A percentile compares a stretch with the other conserved stretches of the same genome.
Evolutionary conservation across 305 asterid species (phyloP).

Genomic region (Solanum aculeatissimum): DNA sequence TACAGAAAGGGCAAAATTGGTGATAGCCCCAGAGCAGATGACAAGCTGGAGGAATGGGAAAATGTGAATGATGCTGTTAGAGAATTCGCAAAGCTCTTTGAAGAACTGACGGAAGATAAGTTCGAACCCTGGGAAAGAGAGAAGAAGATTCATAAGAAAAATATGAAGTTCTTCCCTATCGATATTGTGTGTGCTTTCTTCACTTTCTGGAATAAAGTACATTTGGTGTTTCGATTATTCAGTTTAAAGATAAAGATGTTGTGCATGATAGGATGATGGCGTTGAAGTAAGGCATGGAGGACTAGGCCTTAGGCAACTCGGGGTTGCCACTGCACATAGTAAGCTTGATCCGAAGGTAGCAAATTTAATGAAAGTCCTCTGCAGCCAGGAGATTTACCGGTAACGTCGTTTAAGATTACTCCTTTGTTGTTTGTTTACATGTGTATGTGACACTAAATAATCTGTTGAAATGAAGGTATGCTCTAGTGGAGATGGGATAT

Average conservation of each 20-base stretch:
- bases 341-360: slow-evolving; percentile 77
- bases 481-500: slow-evolving; percentile 80
- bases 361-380: slow-evolving; percentile 58
- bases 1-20: slow-evolving; percentile 55
- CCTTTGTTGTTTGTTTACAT: not conserved
- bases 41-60: slow-evolving; percentile 47
- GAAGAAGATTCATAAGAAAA: slow-evolving; percentile 50
- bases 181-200: slow-evolving; percentile 40
- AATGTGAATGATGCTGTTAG: slow-evolving; percentile 27
- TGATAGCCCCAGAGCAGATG: slow-evolving; percentile 32
- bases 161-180: slow-evolving; percentile 40
- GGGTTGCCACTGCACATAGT: slow-evolving; percentile 57
- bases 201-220: too few relatives aligned
- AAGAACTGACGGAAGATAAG: slow-evolving; percentile 48
- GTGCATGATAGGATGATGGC: slow-evolving; percentile 54
- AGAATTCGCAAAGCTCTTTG: slow-evolving; percentile 43
- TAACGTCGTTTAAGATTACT: not conserved
- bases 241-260: not conserved
- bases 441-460: not conserved
- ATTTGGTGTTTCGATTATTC: not conserved
- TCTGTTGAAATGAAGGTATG: slow-evolving; percentile 35
- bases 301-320: slow-evolving; percentile 61
- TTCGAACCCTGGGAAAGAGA: slow-evolving; percentile 69
- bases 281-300: slow-evolving; percentile 82
- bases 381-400: slow-evolving; percentile 83